A percentile compares a stretch with the other conserved stretches of the same genome.
These are phyloP conservation scores for Taxillus chinensis DNA, from an alignment of 164 flowering plant species.

Conservation along the genomic window DNA sequence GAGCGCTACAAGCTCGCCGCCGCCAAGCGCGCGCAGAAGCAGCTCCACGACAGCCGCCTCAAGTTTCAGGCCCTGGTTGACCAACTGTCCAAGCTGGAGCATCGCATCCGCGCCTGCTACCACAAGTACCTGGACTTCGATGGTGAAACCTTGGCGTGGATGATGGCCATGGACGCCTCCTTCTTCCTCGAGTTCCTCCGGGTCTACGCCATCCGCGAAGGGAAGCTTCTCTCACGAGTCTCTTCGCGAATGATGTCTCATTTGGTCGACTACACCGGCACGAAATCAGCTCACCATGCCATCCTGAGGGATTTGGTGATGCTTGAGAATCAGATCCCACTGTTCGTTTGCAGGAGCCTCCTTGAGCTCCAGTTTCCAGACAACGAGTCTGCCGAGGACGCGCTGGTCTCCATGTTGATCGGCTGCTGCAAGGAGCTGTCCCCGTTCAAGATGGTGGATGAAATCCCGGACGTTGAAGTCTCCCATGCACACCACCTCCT, in stretches of 20 bases:
- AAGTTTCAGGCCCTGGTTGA: constrained; percentile 27
- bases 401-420: constrained; percentile 19
- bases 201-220: constrained; percentile 17
- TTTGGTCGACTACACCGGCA: constrained; percentile 9
- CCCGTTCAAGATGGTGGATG: constrained; percentile 21
- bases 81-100: constrained; percentile 15
- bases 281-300: constrained; percentile 13
- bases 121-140: constrained; percentile 27
- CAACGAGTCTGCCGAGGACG: constrained; percentile 12
- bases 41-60: constrained; percentile 1
- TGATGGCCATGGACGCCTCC: constrained; percentile 47
- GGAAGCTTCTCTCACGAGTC: constrained; percentile 3
- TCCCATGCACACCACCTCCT: constrained; percentile 20
- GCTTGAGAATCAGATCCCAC: constrained; percentile 35
- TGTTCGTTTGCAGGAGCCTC: constrained; percentile 12
- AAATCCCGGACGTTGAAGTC: background rate
- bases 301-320: constrained; percentile 21
- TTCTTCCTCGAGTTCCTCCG: constrained; percentile 39
- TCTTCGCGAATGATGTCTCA: constrained; percentile 5
- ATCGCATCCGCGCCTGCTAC: constrained; percentile 30
- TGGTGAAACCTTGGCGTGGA: constrained; percentile 39
- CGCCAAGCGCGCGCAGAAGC: constrained; percentile 23
- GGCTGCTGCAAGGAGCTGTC: constrained; percentile 26
- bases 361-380: constrained; percentile 5
- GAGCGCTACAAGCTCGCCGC: constrained; percentile 38